Conservation (phyloP, 2,329 filamentous ascomycete genomes). For the Zasmidium angulare region DNA sequence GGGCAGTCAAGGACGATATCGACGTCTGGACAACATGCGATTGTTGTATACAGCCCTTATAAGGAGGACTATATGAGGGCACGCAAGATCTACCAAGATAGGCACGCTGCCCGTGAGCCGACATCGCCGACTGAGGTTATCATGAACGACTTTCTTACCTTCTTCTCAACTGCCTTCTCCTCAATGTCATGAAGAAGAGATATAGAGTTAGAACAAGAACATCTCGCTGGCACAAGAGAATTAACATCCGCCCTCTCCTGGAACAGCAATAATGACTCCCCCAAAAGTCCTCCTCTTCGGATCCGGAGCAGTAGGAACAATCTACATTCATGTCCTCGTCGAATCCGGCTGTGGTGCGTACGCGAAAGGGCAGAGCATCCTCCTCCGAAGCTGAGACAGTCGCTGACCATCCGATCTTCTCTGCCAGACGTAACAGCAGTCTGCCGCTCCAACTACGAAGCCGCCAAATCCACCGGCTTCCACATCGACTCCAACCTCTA, state of each 20-base stretch:
- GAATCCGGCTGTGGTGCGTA: slow-evolving; percentile 39
- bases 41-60: no score
- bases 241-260: no score
- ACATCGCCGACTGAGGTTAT: neutral
- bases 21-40: no score
- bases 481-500: slow-evolving; percentile 42
- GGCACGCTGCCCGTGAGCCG: neutral
- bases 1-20: no score
- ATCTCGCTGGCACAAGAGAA: neutral
- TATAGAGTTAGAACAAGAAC: neutral
- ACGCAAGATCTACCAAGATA: neutral
- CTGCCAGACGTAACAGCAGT: slow-evolving; percentile 45
- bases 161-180: neutral
- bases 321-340: slow-evolving; percentile 44
- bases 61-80: neutral
- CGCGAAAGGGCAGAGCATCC: no score
- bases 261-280: slow-evolving; percentile 17
- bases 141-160: neutral
- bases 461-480: slow-evolving; percentile 43
- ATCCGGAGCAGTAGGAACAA: slow-evolving; percentile 43
- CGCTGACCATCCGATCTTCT: no score
- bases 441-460: slow-evolving; percentile 48
- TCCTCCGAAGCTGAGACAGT: no score
- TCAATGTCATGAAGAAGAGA: neutral
- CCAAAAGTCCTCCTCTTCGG: slow-evolving; percentile 44